Conservation (phyloP, 2,329 filamentous ascomycete genomes). For the Aspergillus flavus region DNA sequence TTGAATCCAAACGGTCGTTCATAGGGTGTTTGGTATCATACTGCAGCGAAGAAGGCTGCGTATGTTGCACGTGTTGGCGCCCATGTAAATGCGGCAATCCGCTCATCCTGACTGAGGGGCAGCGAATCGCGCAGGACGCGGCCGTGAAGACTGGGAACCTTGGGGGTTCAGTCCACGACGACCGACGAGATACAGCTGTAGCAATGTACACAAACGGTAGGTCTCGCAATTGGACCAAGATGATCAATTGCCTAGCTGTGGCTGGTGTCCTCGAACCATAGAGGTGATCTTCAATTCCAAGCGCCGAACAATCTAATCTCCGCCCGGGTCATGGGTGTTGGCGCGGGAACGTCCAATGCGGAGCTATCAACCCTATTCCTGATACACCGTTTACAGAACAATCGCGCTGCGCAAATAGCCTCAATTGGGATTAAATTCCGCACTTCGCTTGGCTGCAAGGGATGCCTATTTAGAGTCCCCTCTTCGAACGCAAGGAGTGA, state of each 20-base stretch:
- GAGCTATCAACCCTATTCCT: constrained; percentile 14
- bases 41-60: constrained; percentile 23
- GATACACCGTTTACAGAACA: constrained; percentile 2
- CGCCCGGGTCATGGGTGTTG: constrained; percentile 23
- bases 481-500: constrained; percentile 15
- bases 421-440: constrained; percentile 4
- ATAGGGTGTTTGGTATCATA: constrained; percentile 20
- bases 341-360: constrained; percentile 22
- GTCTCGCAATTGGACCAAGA: neutral
- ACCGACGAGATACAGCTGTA: neutral
- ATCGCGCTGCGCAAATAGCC: constrained; percentile 1
- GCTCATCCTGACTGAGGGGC: constrained; percentile 12
- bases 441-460: constrained; percentile 17
- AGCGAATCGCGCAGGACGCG: constrained; percentile 7
- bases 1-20: neutral
- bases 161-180: neutral
- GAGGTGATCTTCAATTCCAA: constrained; percentile 4
- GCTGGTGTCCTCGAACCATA: neutral
- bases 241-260: neutral
- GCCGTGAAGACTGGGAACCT: constrained; percentile 7
- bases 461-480: constrained; percentile 2
- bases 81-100: constrained; percentile 17
- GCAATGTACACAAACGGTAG: neutral
- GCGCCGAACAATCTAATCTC: constrained; percentile 22
- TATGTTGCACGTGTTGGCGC: constrained; percentile 22